Evolutionary conservation across 345 rosid species (phyloP).

Genomic region (Dimocarpus longan): DNA sequence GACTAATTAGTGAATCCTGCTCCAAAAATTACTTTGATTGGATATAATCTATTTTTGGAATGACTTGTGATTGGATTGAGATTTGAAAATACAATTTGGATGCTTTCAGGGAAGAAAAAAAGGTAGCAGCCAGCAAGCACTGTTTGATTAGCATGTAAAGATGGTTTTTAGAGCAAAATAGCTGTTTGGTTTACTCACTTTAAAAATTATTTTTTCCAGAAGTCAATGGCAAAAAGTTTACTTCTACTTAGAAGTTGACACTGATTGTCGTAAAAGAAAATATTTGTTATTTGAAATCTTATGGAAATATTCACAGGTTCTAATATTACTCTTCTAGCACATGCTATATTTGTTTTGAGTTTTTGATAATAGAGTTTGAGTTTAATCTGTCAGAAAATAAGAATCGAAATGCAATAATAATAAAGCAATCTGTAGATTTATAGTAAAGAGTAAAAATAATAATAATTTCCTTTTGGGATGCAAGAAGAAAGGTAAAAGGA

Average conservation of each 20-base stretch:
- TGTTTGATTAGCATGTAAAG: background rate
- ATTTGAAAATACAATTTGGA: background rate
- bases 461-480: background rate
- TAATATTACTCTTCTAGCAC: background rate
- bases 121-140: background rate
- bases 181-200: no score
- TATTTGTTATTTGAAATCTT: background rate
- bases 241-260: background rate
- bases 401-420: background rate
- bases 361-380: background rate
- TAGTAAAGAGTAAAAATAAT: background rate
- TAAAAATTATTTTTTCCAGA: no score
- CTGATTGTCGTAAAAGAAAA: background rate
- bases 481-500: background rate
- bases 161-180: no score
- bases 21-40: background rate
- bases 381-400: background rate
- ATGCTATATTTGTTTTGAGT: background rate
- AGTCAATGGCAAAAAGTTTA: background rate
- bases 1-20: no score
- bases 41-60: background rate
- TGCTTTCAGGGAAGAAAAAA: no score
- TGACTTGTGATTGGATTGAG: background rate
- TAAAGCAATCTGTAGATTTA: background rate
- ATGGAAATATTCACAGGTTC: background rate